Base-by-base conservation (phyloP, 768 basidiomycete genomes). In the Candolleomyces aberdarensis region DNA sequence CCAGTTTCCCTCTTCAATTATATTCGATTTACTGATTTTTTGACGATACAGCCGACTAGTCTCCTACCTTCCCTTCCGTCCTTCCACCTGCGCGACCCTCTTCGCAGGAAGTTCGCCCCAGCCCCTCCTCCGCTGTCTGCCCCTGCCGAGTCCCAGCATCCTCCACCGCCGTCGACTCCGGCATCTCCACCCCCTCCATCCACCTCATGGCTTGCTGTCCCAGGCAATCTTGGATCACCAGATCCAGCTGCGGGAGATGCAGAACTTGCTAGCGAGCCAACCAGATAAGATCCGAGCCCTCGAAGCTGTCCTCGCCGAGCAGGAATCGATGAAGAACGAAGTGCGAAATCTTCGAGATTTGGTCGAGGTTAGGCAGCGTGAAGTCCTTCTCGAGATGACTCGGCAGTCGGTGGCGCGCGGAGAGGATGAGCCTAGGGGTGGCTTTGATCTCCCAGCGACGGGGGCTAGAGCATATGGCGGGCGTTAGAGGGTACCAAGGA, bases 221-320 rank as follows among this genome's bases (percentile, higher is more conserved):
- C 64, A 75, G 20, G 71, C 75, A 0, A 71, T 83, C 51, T 76
- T 78, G 26, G 86, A 91, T 14, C 83, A 98, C 6, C 95, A 96
- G 66, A 71, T 80, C 10, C 92, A 97, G 70, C 82, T 98, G 14
- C 83, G 82, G 49, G 92, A 94, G 46, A 97, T 96, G 0, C 95
- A 96, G 68, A 71, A 80, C 0, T 87, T 87, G 0, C 81, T 98
- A 11, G 81, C 87, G 3, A 78, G 74, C 15, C 94, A 97, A 66
- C 82, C 92, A 43, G 91, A 94, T 63, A 93, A 80, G 72, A 88
- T 96, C 56, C 85, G 87, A 44, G 86, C 88, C 26, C 78, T 99
- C 43, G 96, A 98, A 68, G 83, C 80, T 36, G 83, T 92, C 63
- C 78, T 96, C 43, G 80, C 82, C 1, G 94, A 97, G 74, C 94